These are phyloP conservation scores for Botrytis deweyae DNA, from an alignment of 2,329 filamentous ascomycete species.

Conservation along the genomic window DNA sequence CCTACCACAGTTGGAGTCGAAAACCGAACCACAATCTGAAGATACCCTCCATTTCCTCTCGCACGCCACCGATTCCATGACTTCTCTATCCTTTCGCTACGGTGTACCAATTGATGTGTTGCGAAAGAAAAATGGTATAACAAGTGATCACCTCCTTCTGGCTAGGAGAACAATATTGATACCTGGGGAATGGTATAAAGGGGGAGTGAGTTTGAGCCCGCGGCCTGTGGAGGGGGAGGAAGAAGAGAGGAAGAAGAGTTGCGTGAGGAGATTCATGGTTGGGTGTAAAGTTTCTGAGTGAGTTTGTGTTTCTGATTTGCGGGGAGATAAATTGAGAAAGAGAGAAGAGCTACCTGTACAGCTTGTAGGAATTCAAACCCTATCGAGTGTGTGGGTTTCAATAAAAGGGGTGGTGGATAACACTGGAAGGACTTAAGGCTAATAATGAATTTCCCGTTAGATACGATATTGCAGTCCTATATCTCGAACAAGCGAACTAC, in stretches of 20 bases:
- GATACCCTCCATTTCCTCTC: constrained; percentile 76
- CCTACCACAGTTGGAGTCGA: constrained; percentile 22
- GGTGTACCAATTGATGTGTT: constrained; percentile 63
- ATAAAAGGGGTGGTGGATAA: background rate
- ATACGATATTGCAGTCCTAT: constrained; percentile 70
- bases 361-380: background rate
- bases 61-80: constrained; percentile 64
- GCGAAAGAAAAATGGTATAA: constrained; percentile 66
- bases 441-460: constrained; percentile 44
- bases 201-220: constrained; percentile 66
- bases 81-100: constrained; percentile 70
- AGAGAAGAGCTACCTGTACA: background rate
- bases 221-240: constrained; percentile 71
- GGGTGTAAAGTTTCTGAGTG: constrained; percentile 75
- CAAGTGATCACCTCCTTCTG: constrained; percentile 67
- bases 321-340: background rate
- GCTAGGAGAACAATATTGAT: constrained; percentile 70
- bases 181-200: constrained; percentile 67
- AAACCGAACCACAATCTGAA: constrained; percentile 41
- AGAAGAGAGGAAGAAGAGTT: constrained; percentile 67
- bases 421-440: constrained; percentile 21
- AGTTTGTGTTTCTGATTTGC: constrained; percentile 38
- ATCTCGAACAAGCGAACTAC: constrained; percentile 68
- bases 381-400: background rate
- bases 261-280: constrained; percentile 76